Conservation (phyloP, 305 asterid species). For the Plantago lanceolata region DNA sequence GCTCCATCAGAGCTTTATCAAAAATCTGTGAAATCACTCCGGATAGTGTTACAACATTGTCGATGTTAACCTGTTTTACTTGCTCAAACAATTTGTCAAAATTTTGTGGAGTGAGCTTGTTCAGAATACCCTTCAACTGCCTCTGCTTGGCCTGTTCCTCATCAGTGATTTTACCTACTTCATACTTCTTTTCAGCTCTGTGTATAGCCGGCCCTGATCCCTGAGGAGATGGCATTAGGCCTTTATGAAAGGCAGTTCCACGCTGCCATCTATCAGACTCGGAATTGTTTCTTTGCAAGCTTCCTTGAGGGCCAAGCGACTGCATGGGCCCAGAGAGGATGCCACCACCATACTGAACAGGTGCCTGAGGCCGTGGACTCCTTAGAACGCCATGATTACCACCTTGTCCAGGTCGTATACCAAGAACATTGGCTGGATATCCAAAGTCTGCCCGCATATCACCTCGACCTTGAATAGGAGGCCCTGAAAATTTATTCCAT, state of each 20-base stretch:
- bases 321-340: slow-evolving; percentile 51
- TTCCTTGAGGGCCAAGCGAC: slow-evolving; percentile 43
- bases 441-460: slow-evolving; percentile 37
- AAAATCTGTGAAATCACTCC: slow-evolving; percentile 84
- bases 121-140: slow-evolving; percentile 68
- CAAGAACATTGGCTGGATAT: slow-evolving; percentile 28
- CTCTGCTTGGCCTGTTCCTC: slow-evolving; percentile 76
- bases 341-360: slow-evolving; percentile 42
- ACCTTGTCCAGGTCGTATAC: slow-evolving; percentile 45
- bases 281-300: slow-evolving; percentile 41
- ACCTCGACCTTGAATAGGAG: slow-evolving; percentile 35
- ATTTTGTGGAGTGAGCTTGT: slow-evolving; percentile 84
- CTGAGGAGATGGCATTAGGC: slow-evolving; percentile 50
- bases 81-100: slow-evolving; percentile 71
- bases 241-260: slow-evolving; percentile 46
- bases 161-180: slow-evolving; percentile 52
- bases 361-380: slow-evolving; percentile 47
- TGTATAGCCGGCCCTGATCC: slow-evolving; percentile 57
- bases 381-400: slow-evolving; percentile 46
- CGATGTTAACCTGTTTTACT: slow-evolving; percentile 66
- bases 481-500: slow-evolving; percentile 44
- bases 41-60: slow-evolving; percentile 53
- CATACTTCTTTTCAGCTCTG: slow-evolving; percentile 73
- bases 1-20: slow-evolving; percentile 85
- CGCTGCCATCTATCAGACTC: slow-evolving; percentile 66